Evolutionary conservation across 1,284 basidiomycete species (phyloP), one percentile per base, ranked within the genome.

Genomic region (Chondrostereum purpureum): DNA sequence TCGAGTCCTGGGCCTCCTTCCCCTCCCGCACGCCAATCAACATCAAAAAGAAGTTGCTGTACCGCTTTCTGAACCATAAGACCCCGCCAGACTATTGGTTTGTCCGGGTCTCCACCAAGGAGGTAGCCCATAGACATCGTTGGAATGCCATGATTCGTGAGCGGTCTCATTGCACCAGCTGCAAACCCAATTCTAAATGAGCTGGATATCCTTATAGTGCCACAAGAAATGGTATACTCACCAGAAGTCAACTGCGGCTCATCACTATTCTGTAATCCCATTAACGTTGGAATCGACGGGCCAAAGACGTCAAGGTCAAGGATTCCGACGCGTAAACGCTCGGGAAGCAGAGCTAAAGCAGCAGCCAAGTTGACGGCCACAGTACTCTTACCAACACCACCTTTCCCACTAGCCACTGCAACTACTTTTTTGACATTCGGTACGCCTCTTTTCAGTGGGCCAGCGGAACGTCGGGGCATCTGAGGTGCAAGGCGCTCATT

Each of bases 21-120:
- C 11, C 55, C 55, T n/a, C 59, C 55, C 2, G 62, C 67, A 19
- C 73, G 66, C 95, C 96, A 99, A 61, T 98, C 95, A 2, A 98
- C 92, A 55, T 98, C 93, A 59, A 99, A 98, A 0, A 98, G 74
- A 0, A 99, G 72, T 61, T 99, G 92, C 63, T 98, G 95, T 0
- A 95, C 92, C 18, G 95, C 94, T 61, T 99, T 99, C 69, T 96
- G 94, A 1, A 99, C 96, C 95, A 99, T 98, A 41, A 98, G 78
- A 1, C 95, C 95, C 31, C 95, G 77, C 95, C 95, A 99, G 18
- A 95, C 92, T 14, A 98, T 77, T 0, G 92, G 83, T 0, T 81
- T 81, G 56, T 93, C 88, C 14, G 66, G 62, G 34, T 64, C 68
- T 0, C 69, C 53, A 2, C 84, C 82, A 18, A 89, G 69, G 5